A percentile compares a stretch with the other conserved stretches of the same genome.
phyloP scores from a whole-genome alignment of 805 yeast species.

The Ogataea siamensis region DNA sequence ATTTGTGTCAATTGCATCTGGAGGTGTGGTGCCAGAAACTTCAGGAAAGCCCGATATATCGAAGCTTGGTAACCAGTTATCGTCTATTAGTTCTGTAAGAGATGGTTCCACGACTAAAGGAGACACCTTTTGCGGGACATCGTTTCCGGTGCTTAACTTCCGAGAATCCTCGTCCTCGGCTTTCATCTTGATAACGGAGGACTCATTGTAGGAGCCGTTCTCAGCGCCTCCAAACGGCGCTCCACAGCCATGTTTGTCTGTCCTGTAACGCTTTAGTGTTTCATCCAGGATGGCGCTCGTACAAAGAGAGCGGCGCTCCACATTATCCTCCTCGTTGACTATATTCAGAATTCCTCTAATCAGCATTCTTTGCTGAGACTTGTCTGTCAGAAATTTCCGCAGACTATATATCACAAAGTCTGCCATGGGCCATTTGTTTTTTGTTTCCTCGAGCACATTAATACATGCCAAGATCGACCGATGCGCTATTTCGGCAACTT shows the following conservation, averaged over 20 bases:
- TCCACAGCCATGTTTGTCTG: constrained; percentile 7
- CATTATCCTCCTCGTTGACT: constrained; percentile 13
- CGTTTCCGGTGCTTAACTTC: not conserved
- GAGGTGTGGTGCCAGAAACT: constrained; percentile 9
- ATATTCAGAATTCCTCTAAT: constrained; percentile 22
- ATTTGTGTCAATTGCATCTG: constrained; percentile 3
- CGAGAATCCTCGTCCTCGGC: not conserved
- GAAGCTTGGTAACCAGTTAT: constrained; percentile 25
- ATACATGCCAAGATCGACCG: constrained; percentile 24
- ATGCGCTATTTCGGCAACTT: constrained; percentile 26
- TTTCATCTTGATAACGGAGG: no score
- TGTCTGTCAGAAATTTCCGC: constrained; percentile 39
- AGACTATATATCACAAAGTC: constrained; percentile 51
- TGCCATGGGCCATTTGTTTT: constrained; percentile 55
- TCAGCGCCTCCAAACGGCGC: constrained; percentile 17
- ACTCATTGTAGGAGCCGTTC: no score
- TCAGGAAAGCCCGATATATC: constrained; percentile 17
- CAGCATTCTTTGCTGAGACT: constrained; percentile 25
- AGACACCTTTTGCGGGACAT: not conserved
- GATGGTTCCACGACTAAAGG: constrained; percentile 3
- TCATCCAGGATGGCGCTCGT: constrained; percentile 13
- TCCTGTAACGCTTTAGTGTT: constrained; percentile 7
- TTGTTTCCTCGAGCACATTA: constrained; percentile 36
- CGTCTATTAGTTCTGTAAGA: constrained; percentile 20
- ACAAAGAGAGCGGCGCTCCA: constrained; percentile 1